Evolutionary conservation across 345 rosid species (phyloP).

Genomic region (Syzygium oleosum): DNA sequence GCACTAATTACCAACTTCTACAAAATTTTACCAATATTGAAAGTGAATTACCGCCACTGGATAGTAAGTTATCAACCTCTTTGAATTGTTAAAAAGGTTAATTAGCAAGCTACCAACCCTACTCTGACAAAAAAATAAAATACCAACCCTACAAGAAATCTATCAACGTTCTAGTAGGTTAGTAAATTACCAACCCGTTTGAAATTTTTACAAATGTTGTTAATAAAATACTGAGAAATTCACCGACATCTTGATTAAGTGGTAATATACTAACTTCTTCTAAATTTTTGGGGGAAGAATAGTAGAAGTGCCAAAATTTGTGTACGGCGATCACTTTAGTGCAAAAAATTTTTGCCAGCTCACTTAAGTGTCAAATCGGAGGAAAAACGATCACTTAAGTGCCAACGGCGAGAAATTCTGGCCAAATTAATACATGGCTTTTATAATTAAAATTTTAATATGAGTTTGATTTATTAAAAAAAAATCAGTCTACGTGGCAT

Average conservation of each 20-base stretch:
- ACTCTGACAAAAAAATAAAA: neutral
- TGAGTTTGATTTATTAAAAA: no score
- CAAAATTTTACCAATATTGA: no score
- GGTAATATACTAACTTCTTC: neutral
- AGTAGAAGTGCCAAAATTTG: no score
- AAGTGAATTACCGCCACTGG: neutral
- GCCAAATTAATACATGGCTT: no score
- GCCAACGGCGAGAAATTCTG: no score
- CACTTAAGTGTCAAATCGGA: no score
- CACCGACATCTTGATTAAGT: neutral
- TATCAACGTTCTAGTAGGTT: neutral
- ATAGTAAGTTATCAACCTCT: neutral
- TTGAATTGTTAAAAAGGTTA: neutral
- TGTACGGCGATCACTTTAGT: no score
- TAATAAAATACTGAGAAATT: neutral
- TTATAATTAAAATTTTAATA: no score
- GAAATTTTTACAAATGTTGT: neutral
- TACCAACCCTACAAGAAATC: neutral
- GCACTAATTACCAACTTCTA: neutral
- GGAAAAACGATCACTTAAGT: no score
- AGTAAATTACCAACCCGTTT: fast-evolving
- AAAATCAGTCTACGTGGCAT: no score
- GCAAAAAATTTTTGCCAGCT: no score
- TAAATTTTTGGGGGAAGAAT: no score
- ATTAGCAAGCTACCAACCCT: neutral